Conservation (phyloP, 208 protist genomes). For the Ichthyophonus hoferi region DNA sequence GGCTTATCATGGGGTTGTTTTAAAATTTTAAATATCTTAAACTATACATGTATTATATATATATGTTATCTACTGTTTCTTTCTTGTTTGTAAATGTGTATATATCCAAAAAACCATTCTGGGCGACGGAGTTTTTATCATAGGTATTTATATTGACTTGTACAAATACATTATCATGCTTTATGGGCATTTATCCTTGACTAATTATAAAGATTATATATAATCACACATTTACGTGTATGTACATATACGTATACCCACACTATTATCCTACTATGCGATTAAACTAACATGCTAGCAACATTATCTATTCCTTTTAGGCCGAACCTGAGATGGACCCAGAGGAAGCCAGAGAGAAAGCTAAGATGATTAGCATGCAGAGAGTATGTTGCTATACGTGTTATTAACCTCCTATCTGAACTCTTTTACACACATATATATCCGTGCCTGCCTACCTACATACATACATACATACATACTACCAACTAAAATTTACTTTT, state of each 20-base stretch:
- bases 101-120: not conserved
- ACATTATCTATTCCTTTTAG: too few relatives aligned
- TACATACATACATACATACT: not conserved
- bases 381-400: not conserved
- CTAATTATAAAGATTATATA: too few relatives aligned
- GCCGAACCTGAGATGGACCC: not conserved
- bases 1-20: too few relatives aligned
- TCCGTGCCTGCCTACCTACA: not conserved
- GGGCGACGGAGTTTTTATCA: too few relatives aligned
- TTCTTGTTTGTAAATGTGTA: not conserved
- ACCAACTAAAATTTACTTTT: not conserved
- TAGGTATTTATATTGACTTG: too few relatives aligned
- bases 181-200: too few relatives aligned
- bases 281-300: too few relatives aligned
- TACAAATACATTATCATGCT: too few relatives aligned
- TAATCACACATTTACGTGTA: not conserved
- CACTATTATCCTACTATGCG: not conserved
- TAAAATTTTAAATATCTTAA: not conserved
- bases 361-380: too few relatives aligned
- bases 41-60: not conserved
- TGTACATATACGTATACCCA: not conserved
- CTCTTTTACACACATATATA: too few relatives aligned
- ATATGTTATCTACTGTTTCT: not conserved
- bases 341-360: too few relatives aligned
- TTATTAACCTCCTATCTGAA: too few relatives aligned